These are phyloP conservation scores for Heteromeles arbutifolia DNA, from an alignment of 306 rosid species.

Conservation along the genomic window DNA sequence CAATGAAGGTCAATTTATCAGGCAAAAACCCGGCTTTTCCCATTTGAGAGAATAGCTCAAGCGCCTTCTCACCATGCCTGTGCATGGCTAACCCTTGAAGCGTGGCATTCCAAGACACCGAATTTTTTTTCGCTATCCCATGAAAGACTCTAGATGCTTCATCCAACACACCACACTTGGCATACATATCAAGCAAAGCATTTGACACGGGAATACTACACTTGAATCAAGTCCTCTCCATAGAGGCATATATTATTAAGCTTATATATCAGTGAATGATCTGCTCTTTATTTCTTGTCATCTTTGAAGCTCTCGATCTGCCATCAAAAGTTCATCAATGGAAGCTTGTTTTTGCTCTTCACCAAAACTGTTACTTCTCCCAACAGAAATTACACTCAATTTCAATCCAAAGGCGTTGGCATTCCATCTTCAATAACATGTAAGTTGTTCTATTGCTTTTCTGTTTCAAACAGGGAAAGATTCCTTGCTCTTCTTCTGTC, in stretches of 20 bases:
- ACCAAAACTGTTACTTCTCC: neutral
- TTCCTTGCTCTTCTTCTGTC: neutral
- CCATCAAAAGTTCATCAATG: constrained; percentile 24
- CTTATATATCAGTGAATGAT: constrained; percentile 17
- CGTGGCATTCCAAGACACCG: constrained; percentile 80
- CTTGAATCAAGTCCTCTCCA: constrained; percentile 39
- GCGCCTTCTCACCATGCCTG: constrained; percentile 67
- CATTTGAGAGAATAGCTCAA: constrained; percentile 64
- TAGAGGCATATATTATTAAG: constrained; percentile 5
- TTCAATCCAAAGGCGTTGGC: constrained; percentile 29
- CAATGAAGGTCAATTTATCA: constrained; percentile 57
- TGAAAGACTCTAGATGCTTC: constrained; percentile 42
- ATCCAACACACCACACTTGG: constrained; percentile 64
- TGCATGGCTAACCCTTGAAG: constrained; percentile 71
- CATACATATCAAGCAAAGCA: constrained; percentile 79
- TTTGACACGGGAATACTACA: constrained; percentile 60
- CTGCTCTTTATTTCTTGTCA: constrained; percentile 2
- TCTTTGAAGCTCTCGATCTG: constrained; percentile 11
- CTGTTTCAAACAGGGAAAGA: neutral
- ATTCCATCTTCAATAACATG: constrained; percentile 34
- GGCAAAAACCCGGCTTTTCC: constrained; percentile 54
- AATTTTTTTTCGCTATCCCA: constrained; percentile 43
- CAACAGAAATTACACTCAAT: neutral
- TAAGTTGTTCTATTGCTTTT: constrained; percentile 17
- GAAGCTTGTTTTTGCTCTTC: constrained; percentile 74